Evolutionary conservation across 1,284 basidiomycete species (phyloP).

Genomic region (Ceratobasidium sp.): DNA sequence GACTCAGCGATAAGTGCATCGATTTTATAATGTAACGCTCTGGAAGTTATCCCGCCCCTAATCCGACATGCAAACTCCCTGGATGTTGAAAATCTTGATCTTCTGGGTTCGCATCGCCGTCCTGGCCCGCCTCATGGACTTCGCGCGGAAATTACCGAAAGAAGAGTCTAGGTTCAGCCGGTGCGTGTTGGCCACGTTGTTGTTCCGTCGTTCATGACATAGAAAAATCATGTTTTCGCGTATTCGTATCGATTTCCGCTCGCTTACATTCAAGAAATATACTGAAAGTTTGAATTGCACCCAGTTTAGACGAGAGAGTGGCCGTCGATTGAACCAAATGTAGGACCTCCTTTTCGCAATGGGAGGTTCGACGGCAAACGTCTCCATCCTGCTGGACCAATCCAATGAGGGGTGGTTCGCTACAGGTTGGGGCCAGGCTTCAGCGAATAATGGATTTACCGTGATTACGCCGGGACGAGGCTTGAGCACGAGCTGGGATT

Average conservation of each 20-base stretch:
- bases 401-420: conserved; percentile 14
- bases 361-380: not conserved
- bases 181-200: conserved; percentile 44
- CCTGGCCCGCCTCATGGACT: conserved; percentile 34
- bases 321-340: conserved; percentile 9
- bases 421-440: conserved; percentile 33
- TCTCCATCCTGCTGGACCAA: conserved; percentile 19
- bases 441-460: conserved; percentile 24
- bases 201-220: conserved; percentile 1
- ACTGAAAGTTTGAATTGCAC: conserved; percentile 6
- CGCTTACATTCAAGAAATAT: conserved; percentile 4
- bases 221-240: conserved; percentile 13
- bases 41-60: not conserved
- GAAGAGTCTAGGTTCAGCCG: conserved; percentile 22
- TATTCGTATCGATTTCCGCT: not conserved
- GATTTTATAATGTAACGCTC: not conserved
- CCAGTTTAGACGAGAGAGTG: conserved; percentile 11
- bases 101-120: conserved; percentile 3
- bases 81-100: conserved; percentile 34
- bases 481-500: conserved; percentile 29
- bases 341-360: conserved; percentile 3
- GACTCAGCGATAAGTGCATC: no score
- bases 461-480: conserved; percentile 43
- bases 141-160: conserved; percentile 36
- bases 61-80: not conserved